Conservation (phyloP, 202 grass and related monocot genomes). For the Eragrostis tef region DNA sequence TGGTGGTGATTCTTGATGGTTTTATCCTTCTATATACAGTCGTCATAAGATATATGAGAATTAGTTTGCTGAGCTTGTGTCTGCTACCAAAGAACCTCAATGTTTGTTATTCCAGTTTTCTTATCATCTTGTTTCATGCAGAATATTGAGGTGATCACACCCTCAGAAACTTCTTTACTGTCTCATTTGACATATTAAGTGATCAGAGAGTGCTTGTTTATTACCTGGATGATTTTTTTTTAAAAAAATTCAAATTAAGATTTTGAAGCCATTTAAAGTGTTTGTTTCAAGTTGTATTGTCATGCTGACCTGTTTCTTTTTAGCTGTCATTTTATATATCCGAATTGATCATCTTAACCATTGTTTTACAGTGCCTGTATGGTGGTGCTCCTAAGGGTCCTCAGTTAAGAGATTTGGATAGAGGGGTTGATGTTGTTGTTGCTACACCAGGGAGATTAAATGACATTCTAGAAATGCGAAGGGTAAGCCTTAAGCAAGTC, state of each 20-base stretch:
- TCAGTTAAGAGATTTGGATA: conserved; percentile 86
- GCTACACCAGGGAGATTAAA: conserved; percentile 97
- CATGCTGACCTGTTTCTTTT: background rate
- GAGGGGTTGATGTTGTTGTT: conserved; percentile 97
- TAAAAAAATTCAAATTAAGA: background rate
- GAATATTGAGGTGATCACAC: conserved; percentile 87
- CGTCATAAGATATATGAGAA: background rate
- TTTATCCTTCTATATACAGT: conserved; percentile 17
- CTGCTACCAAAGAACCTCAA: background rate
- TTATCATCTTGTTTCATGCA: conserved; percentile 44
- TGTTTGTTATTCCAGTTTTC: background rate
- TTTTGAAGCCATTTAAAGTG: background rate
- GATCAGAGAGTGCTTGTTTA: background rate
- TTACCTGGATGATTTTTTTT: conserved; percentile 36
- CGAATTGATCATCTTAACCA: conserved; percentile 10
- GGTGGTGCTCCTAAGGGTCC: conserved; percentile 97
- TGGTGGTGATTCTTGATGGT: conserved; percentile 18
- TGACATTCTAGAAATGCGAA: conserved; percentile 96
- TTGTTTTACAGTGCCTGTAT: conserved; percentile 75
- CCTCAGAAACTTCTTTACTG: conserved; percentile 53
- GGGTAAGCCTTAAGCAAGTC: conserved; percentile 80
- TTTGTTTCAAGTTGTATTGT: background rate
- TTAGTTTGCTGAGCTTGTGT: background rate
- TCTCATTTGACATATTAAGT: background rate
- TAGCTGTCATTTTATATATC: background rate